These are phyloP conservation scores for Ustilago trichophora DNA, from an alignment of 1,284 basidiomycete species.

Conservation along the genomic window DNA sequence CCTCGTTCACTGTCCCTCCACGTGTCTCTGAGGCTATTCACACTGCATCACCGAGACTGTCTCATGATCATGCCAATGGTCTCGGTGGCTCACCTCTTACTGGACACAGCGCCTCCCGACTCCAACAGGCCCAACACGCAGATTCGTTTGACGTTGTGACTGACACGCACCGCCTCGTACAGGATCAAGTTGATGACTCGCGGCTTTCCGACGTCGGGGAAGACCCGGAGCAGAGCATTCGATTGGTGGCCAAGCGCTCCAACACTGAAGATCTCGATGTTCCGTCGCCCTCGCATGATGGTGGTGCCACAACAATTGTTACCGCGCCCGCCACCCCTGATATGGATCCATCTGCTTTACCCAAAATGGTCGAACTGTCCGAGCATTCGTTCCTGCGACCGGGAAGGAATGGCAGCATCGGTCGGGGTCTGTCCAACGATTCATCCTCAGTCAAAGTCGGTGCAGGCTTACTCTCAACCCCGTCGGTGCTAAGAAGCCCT, in stretches of 20 bases:
- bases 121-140: background rate
- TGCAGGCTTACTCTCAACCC: slow-evolving; percentile 12
- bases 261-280: slow-evolving; percentile 15
- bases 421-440: slow-evolving; percentile 3
- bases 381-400: slow-evolving; percentile 18
- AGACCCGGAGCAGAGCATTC: slow-evolving; percentile 39
- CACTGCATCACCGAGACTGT: background rate
- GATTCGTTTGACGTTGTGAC: background rate
- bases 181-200: background rate
- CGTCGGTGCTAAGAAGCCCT: slow-evolving; percentile 10
- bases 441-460: slow-evolving; percentile 4
- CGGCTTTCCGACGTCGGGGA: background rate
- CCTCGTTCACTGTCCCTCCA: slow-evolving; percentile 6
- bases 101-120: background rate
- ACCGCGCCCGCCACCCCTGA: slow-evolving; percentile 19
- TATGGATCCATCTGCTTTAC: slow-evolving; percentile 8
- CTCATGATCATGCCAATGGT: slow-evolving; percentile 1
- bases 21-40: background rate
- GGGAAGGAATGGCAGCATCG: slow-evolving; percentile 14
- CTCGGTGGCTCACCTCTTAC: background rate
- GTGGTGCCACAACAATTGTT: slow-evolving; percentile 10
- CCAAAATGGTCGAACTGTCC: slow-evolving; percentile 18
- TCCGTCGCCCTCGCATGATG: background rate
- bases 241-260: slow-evolving; percentile 37
- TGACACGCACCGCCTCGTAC: background rate